A percentile compares a stretch with the other conserved stretches of the same genome.
phyloP scores from a whole-genome alignment of 805 yeast species.

The Starmerella davenportii region DNA sequence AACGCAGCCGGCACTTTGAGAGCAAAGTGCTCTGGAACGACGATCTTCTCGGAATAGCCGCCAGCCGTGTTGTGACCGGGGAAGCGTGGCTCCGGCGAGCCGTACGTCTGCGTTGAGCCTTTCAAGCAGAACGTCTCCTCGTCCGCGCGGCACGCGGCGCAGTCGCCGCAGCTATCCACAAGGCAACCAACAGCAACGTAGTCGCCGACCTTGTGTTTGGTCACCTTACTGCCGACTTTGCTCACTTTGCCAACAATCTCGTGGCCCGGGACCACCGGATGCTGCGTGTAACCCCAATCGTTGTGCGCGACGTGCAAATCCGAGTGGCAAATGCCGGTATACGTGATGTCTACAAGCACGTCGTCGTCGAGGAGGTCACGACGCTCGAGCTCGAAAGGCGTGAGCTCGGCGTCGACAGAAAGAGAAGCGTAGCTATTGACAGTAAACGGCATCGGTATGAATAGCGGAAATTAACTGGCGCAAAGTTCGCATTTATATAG shows the following conservation, averaged over 20 bases:
- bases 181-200: constrained; percentile 73
- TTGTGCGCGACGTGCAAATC: constrained; percentile 37
- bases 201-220: constrained; percentile 41
- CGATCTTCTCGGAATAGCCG: constrained; percentile 22
- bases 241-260: constrained; percentile 24
- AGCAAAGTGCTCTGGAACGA: constrained; percentile 41
- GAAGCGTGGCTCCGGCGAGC: constrained; percentile 27
- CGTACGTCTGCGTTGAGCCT: constrained; percentile 35
- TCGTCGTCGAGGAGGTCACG: constrained; percentile 16
- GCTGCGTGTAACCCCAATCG: constrained; percentile 30
- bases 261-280: constrained; percentile 33
- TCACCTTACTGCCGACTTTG: constrained; percentile 39
- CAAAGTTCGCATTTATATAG: too few species aligned
- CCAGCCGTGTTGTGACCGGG: constrained; percentile 46
- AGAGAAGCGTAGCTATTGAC: constrained; percentile 8
- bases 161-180: constrained; percentile 39
- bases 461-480: too few species aligned
- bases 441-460: constrained; percentile 5
- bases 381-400: constrained; percentile 8
- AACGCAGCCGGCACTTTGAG: constrained; percentile 44
- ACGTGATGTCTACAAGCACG: constrained; percentile 20
- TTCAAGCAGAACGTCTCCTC: constrained; percentile 41
- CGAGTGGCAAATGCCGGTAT: constrained; percentile 34
- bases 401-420: not conserved
- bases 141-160: constrained; percentile 38